phyloP scores from a whole-genome alignment of 2,329 filamentous ascomycete species.

The Eurotiales sp. region DNA sequence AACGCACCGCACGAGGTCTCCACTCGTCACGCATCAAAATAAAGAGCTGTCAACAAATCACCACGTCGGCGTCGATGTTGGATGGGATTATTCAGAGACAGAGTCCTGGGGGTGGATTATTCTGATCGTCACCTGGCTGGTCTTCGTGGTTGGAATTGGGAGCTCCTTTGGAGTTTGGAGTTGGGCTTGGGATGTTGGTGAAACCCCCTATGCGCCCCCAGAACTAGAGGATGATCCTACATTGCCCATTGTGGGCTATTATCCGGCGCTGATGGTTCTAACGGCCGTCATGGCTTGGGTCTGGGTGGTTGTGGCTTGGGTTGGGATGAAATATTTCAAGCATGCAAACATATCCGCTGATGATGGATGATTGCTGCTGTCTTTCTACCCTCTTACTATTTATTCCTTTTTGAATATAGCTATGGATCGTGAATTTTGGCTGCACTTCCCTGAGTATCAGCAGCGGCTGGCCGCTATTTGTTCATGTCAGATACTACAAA shows the following conservation, averaged over 20 bases:
- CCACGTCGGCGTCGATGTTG: conserved; percentile 35
- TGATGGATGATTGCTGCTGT: conserved; percentile 33
- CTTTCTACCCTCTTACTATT: neutral
- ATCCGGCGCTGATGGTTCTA: conserved; percentile 87
- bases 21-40: conserved; percentile 32
- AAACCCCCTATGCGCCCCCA: conserved; percentile 90
- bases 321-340: conserved; percentile 98
- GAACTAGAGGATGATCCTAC: conserved; percentile 94
- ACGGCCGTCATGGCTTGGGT: conserved; percentile 98
- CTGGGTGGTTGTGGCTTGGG: conserved; percentile 96
- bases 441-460: neutral
- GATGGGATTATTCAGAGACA: conserved; percentile 88
- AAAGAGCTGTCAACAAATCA: conserved; percentile 26
- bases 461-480: neutral
- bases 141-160: conserved; percentile 95
- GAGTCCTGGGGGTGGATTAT: conserved; percentile 99
- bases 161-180: conserved; percentile 93
- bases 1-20: conserved; percentile 34
- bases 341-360: conserved; percentile 84
- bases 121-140: conserved; percentile 83
- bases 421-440: no score
- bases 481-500: neutral
- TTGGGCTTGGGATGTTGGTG: conserved; percentile 98
- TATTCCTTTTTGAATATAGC: no score
- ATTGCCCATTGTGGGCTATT: conserved; percentile 93